Conservation (phyloP, 768 basidiomycete genomes). For the Calocera viscosa region DNA sequence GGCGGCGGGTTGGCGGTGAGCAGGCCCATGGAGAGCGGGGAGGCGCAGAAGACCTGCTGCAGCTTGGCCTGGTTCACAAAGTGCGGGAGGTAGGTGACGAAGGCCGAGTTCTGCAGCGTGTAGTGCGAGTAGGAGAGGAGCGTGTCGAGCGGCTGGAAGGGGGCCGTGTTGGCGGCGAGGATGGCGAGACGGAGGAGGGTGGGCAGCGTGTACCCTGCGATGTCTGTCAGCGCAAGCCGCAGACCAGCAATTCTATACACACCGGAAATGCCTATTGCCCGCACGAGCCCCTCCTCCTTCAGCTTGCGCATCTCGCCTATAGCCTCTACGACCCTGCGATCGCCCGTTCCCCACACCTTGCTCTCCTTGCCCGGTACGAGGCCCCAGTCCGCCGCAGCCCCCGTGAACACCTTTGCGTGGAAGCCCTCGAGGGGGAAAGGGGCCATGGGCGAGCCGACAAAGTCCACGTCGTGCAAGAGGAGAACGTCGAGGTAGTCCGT, state of each 20-base stretch:
- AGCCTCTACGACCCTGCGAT: constrained; percentile 57
- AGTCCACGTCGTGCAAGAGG: constrained; percentile 78
- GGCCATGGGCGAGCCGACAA: constrained; percentile 43
- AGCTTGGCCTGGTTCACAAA: constrained; percentile 54
- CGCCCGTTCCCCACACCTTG: constrained; percentile 52
- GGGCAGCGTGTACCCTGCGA: constrained; percentile 63
- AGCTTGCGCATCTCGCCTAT: constrained; percentile 51
- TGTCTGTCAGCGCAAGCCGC: neutral
- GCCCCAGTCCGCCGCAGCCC: constrained; percentile 51
- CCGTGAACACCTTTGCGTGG: constrained; percentile 42
- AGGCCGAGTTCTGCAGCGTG: constrained; percentile 56
- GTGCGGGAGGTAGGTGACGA: constrained; percentile 42
- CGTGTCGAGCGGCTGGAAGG: constrained; percentile 61
- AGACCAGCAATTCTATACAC: constrained; percentile 13
- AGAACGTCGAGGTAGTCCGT: constrained; percentile 70
- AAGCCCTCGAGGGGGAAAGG: constrained; percentile 41
- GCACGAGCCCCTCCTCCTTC: constrained; percentile 60
- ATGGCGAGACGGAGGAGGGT: constrained; percentile 73
- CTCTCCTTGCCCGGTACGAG: constrained; percentile 45
- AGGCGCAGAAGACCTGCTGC: constrained; percentile 57
- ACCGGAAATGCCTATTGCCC: constrained; percentile 72
- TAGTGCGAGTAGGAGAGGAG: constrained; percentile 74
- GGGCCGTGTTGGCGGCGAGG: constrained; percentile 51
- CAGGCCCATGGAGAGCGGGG: constrained; percentile 76
- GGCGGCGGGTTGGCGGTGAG: constrained; percentile 43